These are phyloP conservation scores for Botrytis byssoidea DNA, from an alignment of 2,329 filamentous ascomycete genomes.

Conservation along the genomic window DNA sequence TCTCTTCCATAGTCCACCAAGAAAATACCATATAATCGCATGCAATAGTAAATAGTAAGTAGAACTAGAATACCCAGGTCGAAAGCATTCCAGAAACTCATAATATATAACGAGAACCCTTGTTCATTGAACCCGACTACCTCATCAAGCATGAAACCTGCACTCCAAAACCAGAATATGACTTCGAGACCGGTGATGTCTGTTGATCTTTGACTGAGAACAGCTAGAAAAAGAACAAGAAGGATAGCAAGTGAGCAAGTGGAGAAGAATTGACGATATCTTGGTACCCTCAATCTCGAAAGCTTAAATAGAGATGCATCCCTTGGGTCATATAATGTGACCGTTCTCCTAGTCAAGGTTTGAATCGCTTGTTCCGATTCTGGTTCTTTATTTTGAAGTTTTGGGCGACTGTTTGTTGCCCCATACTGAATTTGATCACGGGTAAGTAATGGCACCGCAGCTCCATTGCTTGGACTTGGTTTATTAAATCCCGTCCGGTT, in stretches of 20 bases:
- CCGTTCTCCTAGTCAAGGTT: slow-evolving; percentile 52
- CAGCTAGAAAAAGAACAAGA: slow-evolving; percentile 80
- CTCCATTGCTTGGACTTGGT: slow-evolving; percentile 23
- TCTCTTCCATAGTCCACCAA: slow-evolving; percentile 68
- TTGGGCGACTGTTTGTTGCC: slow-evolving; percentile 26
- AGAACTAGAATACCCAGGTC: slow-evolving; percentile 86
- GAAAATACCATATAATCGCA: slow-evolving; percentile 84
- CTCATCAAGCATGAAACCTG: slow-evolving; percentile 95
- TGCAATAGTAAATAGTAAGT: slow-evolving; percentile 83
- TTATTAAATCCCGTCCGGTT: slow-evolving; percentile 23
- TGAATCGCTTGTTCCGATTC: slow-evolving; percentile 31
- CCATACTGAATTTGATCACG: slow-evolving; percentile 41
- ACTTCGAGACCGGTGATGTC: slow-evolving; percentile 83
- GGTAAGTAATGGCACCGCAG: slow-evolving; percentile 19
- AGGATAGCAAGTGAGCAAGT: slow-evolving; percentile 84
- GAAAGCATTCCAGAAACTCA: slow-evolving; percentile 97
- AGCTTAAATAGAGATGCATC: slow-evolving; percentile 90
- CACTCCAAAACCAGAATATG: slow-evolving; percentile 96
- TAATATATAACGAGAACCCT: slow-evolving; percentile 92
- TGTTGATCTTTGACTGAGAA: slow-evolving; percentile 71
- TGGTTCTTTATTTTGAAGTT: slow-evolving; percentile 10
- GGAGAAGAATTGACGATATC: slow-evolving; percentile 87
- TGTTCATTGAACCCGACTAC: slow-evolving; percentile 95
- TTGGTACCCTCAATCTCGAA: slow-evolving; percentile 83
- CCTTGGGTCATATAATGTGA: slow-evolving; percentile 84